A percentile compares a stretch with the other conserved stretches of the same genome.
Evolutionary conservation across 164 flowering plant genomes (phyloP).

Genomic region (Santalum album): DNA sequence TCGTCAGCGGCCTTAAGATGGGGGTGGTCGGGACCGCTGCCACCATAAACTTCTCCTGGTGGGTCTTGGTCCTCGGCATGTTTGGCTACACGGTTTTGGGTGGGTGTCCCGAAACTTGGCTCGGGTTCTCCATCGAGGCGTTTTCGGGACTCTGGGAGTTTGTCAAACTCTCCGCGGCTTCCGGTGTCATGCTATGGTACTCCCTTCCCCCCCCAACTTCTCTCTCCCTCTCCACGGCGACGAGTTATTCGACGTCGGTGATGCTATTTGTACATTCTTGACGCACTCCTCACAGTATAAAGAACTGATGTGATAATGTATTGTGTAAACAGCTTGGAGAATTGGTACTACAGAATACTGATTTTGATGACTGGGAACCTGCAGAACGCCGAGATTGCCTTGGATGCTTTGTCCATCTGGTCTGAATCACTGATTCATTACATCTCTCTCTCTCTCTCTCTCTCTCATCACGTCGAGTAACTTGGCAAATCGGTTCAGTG

Average conservation of each 20-base stretch:
- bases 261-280: no score
- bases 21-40: conserved; percentile 33
- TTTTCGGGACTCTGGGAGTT: conserved; percentile 48
- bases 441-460: no score
- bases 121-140: conserved; percentile 41
- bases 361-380: conserved; percentile 58
- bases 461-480: no score
- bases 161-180: conserved; percentile 38
- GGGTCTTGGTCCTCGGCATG: conserved; percentile 29
- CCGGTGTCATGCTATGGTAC: conserved; percentile 57
- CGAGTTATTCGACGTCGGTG: no score
- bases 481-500: no score
- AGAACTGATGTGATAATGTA: no score
- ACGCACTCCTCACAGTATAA: no score
- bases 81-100: conserved; percentile 26
- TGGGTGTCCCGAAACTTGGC: conserved; percentile 42
- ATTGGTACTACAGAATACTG: conserved; percentile 61
- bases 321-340: conserved; percentile 53
- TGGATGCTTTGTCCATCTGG: conserved; percentile 75
- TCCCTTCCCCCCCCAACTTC: conserved; percentile 3
- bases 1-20: conserved; percentile 24
- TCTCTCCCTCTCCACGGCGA: not conserved
- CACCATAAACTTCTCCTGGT: conserved; percentile 36
- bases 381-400: conserved; percentile 46
- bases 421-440: no score